Evolutionary conservation across 1,284 basidiomycete species (phyloP), one percentile per base, ranked within the genome.

Genomic region (Uromyces viciae-fabae): DNA sequence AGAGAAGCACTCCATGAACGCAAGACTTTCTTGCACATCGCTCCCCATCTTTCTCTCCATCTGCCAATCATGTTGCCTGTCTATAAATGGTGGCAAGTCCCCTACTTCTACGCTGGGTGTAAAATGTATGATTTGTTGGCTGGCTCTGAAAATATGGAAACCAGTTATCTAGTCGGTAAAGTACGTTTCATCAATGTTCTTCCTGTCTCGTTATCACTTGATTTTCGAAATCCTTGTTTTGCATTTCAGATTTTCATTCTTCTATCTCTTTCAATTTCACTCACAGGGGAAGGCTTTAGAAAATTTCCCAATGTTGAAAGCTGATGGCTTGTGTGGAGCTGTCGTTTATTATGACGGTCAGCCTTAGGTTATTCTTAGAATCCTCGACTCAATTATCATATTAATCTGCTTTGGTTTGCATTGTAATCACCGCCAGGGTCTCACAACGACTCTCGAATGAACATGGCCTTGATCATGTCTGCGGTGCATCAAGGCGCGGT

Each of bases 381-480:
- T 75, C 62, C 76, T 3, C 15, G 22, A 33, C 33, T n/a, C n/a
- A 28, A 2, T 14, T 22, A 31, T 14, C 25, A 2, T 19, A 46
- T 15, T 38, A 52, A 25, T 22, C n/a, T 33, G 7, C 40, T 3
- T 31, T 68, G 2, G 46, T 64, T 72, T 68, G 31, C 17, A 31
- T 66, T 66, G 15, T 4, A n/a, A 66, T 54, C 31, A 25, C 46
- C 52, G 43, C 49, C 80, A 94, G 93, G 95, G 74, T 96, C 98
- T 88, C 96, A 99, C 88, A 99, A 98, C 85, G 96, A 99, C 85
- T 92, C 96, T 5, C 90, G 96, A 49, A 99, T 99, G 96, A 98
- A 98, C 87, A 91, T 98, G 77, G 94, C 95, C 0, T 89, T 95
- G 74, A 89, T 95, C 84, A 91, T 98, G 90, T 98, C 93, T 5